A percentile compares a stretch with the other conserved stretches of the same genome.
Evolutionary conservation across 2,329 filamentous ascomycete genomes (phyloP).

Genomic region (Hirsutella minnesotensis): DNA sequence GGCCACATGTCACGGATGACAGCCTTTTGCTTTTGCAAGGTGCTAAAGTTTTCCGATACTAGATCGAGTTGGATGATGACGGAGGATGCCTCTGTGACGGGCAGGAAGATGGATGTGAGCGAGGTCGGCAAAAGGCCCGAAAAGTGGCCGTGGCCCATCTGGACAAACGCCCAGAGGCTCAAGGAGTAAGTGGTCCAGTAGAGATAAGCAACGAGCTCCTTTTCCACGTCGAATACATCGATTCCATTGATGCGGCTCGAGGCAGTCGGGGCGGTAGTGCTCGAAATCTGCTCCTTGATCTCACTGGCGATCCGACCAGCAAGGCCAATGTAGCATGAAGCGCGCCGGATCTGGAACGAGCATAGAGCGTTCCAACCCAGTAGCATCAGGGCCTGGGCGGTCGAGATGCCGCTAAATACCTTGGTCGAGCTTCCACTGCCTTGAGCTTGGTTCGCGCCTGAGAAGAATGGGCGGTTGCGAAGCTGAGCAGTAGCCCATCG

Average conservation of each 20-base stretch:
- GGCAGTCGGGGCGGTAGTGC: slow-evolving; percentile 13
- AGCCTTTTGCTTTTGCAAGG: slow-evolving; percentile 21
- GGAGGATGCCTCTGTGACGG: slow-evolving; percentile 16
- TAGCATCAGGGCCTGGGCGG: slow-evolving; percentile 21
- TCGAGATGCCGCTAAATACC: slow-evolving; percentile 20
- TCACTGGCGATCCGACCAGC: slow-evolving; percentile 18
- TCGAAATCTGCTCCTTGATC: slow-evolving; percentile 19
- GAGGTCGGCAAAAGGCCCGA: slow-evolving; percentile 12
- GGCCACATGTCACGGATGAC: slow-evolving; percentile 23
- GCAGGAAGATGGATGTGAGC: slow-evolving; percentile 16
- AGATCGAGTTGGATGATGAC: slow-evolving; percentile 20
- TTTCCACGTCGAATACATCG: slow-evolving; percentile 26
- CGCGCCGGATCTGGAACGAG: slow-evolving; percentile 17
- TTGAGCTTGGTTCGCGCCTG: neutral
- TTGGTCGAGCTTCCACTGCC: slow-evolving; percentile 14
- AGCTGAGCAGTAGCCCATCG: slow-evolving; percentile 22
- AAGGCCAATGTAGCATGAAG: slow-evolving; percentile 22
- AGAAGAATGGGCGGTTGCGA: slow-evolving; percentile 13
- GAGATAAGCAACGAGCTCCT: slow-evolving; percentile 24
- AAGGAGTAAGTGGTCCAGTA: slow-evolving; percentile 27
- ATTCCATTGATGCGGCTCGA: slow-evolving; percentile 28
- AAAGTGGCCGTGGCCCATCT: slow-evolving; percentile 16
- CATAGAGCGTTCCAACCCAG: slow-evolving; percentile 25
- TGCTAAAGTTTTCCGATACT: slow-evolving; percentile 24
- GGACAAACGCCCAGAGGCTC: slow-evolving; percentile 25